Percentiles rank a stretch among this genome's conserved stretches.
Conservation (phyloP, 2,329 filamentous ascomycete genomes). For the Xylariales sp. region DNA sequence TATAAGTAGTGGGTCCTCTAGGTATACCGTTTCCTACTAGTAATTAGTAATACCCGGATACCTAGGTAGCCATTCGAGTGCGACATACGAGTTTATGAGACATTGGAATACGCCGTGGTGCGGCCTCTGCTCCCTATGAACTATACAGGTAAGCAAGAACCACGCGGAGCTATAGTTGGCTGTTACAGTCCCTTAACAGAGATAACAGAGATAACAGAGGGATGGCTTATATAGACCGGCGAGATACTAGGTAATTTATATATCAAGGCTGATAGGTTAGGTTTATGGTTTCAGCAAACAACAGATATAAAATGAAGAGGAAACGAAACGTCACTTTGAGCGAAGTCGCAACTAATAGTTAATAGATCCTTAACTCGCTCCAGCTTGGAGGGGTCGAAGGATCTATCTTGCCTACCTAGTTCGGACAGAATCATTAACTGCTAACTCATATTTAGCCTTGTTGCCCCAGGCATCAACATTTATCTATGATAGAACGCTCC, state of each 20-base stretch:
- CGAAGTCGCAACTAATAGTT: neutral
- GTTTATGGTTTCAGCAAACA: too few species aligned
- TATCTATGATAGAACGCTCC: neutral
- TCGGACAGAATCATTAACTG: too few species aligned
- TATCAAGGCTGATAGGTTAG: neutral
- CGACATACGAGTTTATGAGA: neutral
- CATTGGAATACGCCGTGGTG: neutral
- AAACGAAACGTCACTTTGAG: too few species aligned
- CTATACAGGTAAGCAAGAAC: neutral
- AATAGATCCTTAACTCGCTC: neutral
- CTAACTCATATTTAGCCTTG: neutral
- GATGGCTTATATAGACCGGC: too few species aligned
- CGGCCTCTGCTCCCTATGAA: neutral
- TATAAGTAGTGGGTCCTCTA: neutral
- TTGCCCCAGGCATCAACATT: conserved; percentile 4
- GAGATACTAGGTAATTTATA: neutral
- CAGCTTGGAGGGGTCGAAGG: neutral
- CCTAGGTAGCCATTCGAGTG: neutral
- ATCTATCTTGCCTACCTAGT: too few species aligned
- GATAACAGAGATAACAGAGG: too few species aligned
- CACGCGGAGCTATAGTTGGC: neutral
- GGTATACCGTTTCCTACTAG: neutral
- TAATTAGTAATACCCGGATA: neutral
- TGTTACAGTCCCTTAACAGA: neutral
- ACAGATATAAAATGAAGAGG: too few species aligned